These are phyloP conservation scores for Talaromyces wortmannii DNA, from an alignment of 495 filamentous ascomycete genomes.

Conservation along the genomic window DNA sequence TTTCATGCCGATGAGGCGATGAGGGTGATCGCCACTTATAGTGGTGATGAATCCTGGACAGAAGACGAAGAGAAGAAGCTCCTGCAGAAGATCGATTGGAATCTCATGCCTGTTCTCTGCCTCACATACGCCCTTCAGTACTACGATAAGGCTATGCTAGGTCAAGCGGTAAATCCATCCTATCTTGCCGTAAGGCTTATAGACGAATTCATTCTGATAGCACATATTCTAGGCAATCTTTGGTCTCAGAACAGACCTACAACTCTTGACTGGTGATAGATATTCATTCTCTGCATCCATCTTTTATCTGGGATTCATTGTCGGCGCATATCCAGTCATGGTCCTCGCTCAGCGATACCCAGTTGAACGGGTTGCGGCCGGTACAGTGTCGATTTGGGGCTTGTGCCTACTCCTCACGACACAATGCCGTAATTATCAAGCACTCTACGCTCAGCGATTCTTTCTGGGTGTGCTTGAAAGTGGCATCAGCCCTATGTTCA, in stretches of 20 bases:
- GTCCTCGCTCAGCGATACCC: conserved; percentile 34
- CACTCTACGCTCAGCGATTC: conserved; percentile 36
- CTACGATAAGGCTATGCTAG: conserved; percentile 45
- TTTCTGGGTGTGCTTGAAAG: conserved; percentile 40
- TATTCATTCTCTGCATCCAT: conserved; percentile 32
- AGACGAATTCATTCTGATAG: conserved; percentile 17
- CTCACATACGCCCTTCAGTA: conserved; percentile 31
- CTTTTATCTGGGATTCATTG: conserved; percentile 42
- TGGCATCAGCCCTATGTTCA: conserved; percentile 25
- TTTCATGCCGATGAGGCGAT: conserved; percentile 39
- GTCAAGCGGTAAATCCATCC: conserved; percentile 34
- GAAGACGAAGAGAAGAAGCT: conserved; percentile 38
- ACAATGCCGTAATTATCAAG: conserved; percentile 24
- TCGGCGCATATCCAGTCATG: conserved; percentile 37
- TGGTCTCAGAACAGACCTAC: conserved; percentile 27
- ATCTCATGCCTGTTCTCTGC: conserved; percentile 36
- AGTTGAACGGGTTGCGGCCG: conserved; percentile 34
- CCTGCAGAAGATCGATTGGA: conserved; percentile 38
- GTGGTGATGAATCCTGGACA: conserved; percentile 31
- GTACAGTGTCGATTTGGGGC: conserved; percentile 26
- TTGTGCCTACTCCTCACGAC: conserved; percentile 28
- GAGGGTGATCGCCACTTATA: conserved; percentile 29
- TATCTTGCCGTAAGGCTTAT: no score
- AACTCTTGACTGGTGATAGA: conserved; percentile 25
- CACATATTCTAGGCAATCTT: conserved; percentile 26